Base-by-base conservation (phyloP, 164 flowering plant genomes). In the Warburgia ugandensis region DNA sequence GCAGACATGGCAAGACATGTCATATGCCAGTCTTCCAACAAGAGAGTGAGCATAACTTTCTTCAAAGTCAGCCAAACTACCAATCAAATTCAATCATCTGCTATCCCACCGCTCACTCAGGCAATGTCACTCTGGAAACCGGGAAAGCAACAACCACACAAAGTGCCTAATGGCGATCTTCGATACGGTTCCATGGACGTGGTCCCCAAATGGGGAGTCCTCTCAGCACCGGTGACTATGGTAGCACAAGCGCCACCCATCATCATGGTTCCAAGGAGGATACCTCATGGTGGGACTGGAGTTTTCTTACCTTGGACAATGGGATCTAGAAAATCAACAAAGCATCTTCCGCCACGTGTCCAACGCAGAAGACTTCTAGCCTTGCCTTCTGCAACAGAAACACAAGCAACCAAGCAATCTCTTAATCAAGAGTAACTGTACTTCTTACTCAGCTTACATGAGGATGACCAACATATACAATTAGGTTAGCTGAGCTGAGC, bases 251-350 rank as follows among this genome's bases (percentile, higher is more conserved):
- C 70, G 11, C 74, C 68, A 21, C 90, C 83, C 17, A n/a, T n/a
- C 13, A 6, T 77, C 16, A 20, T 73, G 72, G 73, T 58, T n/a
- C n/a, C 52, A 28, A 56, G 56, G 55, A 72, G 58, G 60, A 48
- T 74, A 8, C 67, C 62, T 1, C 67, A 50, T 10, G 80, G 79
- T 27, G 97, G 97, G 2, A 90, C 97, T 0, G 97, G 97, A 0
- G 97, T 90, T 23, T 90, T 86, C 79, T 61, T 90, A 61, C 95
- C 97, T 0, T 86, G 94, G 95, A 46, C 74, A 9, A 65, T 55
- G 23, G 66, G 68, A 25, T 49, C 89, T 29, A 77, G 74, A 56
- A 82, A 68, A 56, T 79, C 70, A 0, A 62, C 76, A 5, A 84
- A 73, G 59, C 91, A 82, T 55, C 86, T 86, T 28, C 95, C 94